Evolutionary conservation across 1,284 basidiomycete genomes (phyloP), one percentile per base, ranked within the genome.

Genomic region (Lignosus rhinocerotis): DNA sequence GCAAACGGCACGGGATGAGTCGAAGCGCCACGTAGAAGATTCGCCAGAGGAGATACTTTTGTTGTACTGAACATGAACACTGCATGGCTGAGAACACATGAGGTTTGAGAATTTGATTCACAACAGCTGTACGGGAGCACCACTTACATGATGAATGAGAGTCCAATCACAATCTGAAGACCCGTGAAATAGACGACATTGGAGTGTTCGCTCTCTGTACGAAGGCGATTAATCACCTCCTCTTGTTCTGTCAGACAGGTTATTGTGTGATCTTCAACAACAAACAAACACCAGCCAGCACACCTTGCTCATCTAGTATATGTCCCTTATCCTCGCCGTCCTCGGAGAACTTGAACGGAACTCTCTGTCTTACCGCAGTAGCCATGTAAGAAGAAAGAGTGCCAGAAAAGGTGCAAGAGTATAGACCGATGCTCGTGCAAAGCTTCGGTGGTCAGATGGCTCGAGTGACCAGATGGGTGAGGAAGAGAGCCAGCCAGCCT

Each of bases 261-360:
- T 38, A 7, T 34, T 6, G 42, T 44, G 16, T 25, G 4, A 25
- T 2, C 4, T 4, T 25, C 25, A 25, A 25, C 25, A 25, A 25
- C 25, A 36, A 25, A 25, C 25, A 36, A 17, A 34, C 16, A 7
- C 31, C 21, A 12, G 5, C n/a, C 3, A 36, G n/a, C 62, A 38
- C 38, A 70, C 71, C 71, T 71, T 72, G 70, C 52, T 72, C 71
- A 47, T 72, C 70, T 32, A 71, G 54, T n/a, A 71, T 56, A 30
- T 45, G 66, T 9, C 58, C 60, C 12, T 66, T 59, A 17, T 66
- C 57, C 3, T 61, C 59, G 5, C 61, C 61, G 10, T 59, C 61
- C 38, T 66, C 66, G 3, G 62, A 61, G 55, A 67, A 69, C 19
- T 59, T 58, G 58, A 69, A 72, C 2, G 71, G 64, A 36, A 65